phyloP scores from a whole-genome alignment of 1,139 yeast species.

The Candida sanyaensis region DNA sequence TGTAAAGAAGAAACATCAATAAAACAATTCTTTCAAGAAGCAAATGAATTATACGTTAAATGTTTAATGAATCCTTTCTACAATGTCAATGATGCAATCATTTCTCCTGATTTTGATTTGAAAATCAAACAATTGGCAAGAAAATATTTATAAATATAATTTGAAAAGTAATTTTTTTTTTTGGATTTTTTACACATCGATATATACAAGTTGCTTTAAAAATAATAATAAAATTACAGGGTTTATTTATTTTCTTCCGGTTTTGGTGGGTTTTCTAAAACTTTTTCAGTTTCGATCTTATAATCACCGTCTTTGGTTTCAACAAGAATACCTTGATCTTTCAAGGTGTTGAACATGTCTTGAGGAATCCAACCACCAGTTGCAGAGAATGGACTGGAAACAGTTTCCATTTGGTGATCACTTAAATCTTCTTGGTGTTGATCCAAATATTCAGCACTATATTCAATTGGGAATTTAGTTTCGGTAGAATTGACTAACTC shows the following conservation, averaged over 20 bases:
- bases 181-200: neutral
- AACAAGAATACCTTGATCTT: constrained; percentile 64
- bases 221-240: neutral
- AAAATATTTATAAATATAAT: constrained; percentile 58
- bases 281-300: constrained; percentile 41
- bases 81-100: constrained; percentile 70
- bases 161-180: no score
- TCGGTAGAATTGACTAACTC: constrained; percentile 52
- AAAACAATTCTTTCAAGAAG: constrained; percentile 79
- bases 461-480: constrained; percentile 59
- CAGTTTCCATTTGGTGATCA: constrained; percentile 65
- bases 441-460: constrained; percentile 55
- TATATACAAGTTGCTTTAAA: neutral
- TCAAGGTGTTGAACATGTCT: constrained; percentile 76
- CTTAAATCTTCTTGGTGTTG: constrained; percentile 60
- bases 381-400: constrained; percentile 80
- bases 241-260: constrained; percentile 6
- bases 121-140: constrained; percentile 72
- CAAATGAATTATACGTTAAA: constrained; percentile 86
- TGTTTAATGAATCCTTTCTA: constrained; percentile 87
- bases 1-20: constrained; percentile 69
- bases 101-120: constrained; percentile 73
- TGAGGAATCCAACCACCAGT: constrained; percentile 97
- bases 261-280: constrained; percentile 24
- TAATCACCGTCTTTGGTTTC: constrained; percentile 37